These are phyloP conservation scores for Trichoderma oligosporum DNA, from an alignment of 2,329 filamentous ascomycete genomes.

Conservation along the genomic window DNA sequence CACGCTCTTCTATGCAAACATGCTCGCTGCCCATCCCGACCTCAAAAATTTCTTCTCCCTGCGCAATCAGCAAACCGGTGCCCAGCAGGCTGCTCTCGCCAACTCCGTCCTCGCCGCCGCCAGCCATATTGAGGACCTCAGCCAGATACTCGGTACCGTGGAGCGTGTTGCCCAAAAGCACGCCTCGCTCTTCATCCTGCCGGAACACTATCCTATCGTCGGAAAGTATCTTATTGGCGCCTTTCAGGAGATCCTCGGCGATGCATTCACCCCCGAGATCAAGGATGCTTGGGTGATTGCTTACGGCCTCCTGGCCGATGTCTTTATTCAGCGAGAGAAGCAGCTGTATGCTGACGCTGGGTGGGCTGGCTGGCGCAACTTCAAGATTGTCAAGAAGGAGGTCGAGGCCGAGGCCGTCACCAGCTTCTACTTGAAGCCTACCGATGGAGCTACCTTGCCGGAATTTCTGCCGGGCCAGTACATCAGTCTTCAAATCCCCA, in stretches of 20 bases:
- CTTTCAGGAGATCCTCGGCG: slow-evolving; percentile 63
- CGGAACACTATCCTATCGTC: slow-evolving; percentile 68
- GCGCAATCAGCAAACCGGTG: slow-evolving; percentile 63
- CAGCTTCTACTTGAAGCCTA: slow-evolving; percentile 66
- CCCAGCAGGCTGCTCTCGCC: slow-evolving; percentile 66
- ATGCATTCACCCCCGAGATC: slow-evolving; percentile 62
- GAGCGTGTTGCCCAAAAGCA: slow-evolving; percentile 76
- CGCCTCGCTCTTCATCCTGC: slow-evolving; percentile 61
- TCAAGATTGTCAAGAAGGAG: slow-evolving; percentile 57
- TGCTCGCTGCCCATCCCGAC: slow-evolving; percentile 60
- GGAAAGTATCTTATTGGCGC: slow-evolving; percentile 64
- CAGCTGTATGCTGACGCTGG: slow-evolving; percentile 52
- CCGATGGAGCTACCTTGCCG: slow-evolving; percentile 54
- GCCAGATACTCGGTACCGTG: slow-evolving; percentile 50
- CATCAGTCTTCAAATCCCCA: slow-evolving; percentile 59
- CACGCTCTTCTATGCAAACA: slow-evolving; percentile 64
- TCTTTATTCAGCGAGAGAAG: slow-evolving; percentile 64
- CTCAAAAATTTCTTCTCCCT: slow-evolving; percentile 69
- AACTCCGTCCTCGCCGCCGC: slow-evolving; percentile 68
- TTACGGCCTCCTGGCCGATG: slow-evolving; percentile 65
- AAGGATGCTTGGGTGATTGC: slow-evolving; percentile 67
- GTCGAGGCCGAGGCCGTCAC: slow-evolving; percentile 58
- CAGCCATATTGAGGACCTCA: slow-evolving; percentile 65
- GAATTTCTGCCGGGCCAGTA: slow-evolving; percentile 68
- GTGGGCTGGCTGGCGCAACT: slow-evolving; percentile 50